Evolutionary conservation across 2,329 filamentous ascomycete species (phyloP).

Genomic region (Achaetomium macrosporum): DNA sequence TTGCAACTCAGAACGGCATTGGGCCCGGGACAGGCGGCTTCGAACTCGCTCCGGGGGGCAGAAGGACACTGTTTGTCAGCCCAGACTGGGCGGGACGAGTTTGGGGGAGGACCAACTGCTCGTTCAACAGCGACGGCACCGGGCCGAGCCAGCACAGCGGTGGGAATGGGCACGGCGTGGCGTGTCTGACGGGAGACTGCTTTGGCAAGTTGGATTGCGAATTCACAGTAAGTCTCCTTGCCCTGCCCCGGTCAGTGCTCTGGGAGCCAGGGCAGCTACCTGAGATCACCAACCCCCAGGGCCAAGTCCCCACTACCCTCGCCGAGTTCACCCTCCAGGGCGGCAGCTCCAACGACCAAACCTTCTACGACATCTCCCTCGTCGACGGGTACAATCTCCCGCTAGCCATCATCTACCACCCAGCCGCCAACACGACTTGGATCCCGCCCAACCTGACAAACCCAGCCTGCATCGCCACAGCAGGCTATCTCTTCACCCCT

Average conservation of each 20-base stretch:
- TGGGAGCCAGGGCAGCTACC: neutral
- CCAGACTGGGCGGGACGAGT: constrained; percentile 74
- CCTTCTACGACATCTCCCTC: constrained; percentile 78
- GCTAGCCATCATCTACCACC: constrained; percentile 56
- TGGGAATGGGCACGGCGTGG: constrained; percentile 41
- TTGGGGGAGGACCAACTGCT: constrained; percentile 82
- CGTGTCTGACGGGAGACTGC: constrained; percentile 73
- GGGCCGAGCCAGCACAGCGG: constrained; percentile 32
- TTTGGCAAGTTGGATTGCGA: constrained; percentile 63
- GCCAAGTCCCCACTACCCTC: constrained; percentile 66
- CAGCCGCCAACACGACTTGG: constrained; percentile 55
- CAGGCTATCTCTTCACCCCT: constrained; percentile 52
- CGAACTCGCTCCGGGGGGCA: constrained; percentile 53
- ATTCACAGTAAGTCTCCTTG: constrained; percentile 51
- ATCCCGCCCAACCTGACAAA: constrained; percentile 74
- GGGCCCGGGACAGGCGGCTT: constrained; percentile 65
- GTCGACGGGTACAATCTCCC: constrained; percentile 83
- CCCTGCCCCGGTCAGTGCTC: neutral
- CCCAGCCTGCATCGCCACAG: constrained; percentile 67
- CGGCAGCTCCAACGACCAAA: constrained; percentile 53
- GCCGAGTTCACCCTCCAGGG: constrained; percentile 75
- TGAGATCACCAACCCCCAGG: constrained; percentile 38
- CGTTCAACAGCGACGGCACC: constrained; percentile 60
- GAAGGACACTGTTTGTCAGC: constrained; percentile 58
- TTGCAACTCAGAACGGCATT: constrained; percentile 65